Percentiles rank a stretch among this genome's conserved stretches.
Evolutionary conservation across 805 yeast genomes (phyloP).

Genomic region (Monosporozyma aquatica): DNA sequence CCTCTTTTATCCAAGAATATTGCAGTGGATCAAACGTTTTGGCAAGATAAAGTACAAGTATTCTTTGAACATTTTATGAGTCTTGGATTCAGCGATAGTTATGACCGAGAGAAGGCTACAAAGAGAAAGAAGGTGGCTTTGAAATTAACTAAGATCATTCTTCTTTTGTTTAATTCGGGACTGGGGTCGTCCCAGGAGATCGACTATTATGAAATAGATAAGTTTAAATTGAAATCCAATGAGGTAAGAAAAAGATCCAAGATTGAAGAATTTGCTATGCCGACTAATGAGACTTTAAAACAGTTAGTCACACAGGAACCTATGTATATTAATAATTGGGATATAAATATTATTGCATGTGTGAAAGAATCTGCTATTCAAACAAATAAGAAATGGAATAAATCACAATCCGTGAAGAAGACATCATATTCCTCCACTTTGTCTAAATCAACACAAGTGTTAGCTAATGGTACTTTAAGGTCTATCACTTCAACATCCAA

Average conservation of each 20-base stretch:
- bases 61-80: constrained; percentile 72
- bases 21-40: constrained; percentile 49
- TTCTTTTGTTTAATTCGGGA: constrained; percentile 68
- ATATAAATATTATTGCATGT: constrained; percentile 63
- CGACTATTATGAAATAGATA: constrained; percentile 35
- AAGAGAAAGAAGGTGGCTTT: constrained; percentile 55
- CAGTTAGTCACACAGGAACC: constrained; percentile 28
- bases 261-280: constrained; percentile 32
- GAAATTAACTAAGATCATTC: constrained; percentile 52
- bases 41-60: constrained; percentile 73
- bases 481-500: constrained; percentile 11
- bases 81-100: constrained; percentile 60
- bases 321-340: constrained; percentile 43
- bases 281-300: constrained; percentile 32
- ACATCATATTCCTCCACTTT: neutral
- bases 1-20: constrained; percentile 54
- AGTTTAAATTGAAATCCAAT: constrained; percentile 20
- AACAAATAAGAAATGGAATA: constrained; percentile 7
- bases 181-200: constrained; percentile 52
- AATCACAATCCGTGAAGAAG: constrained; percentile 1
- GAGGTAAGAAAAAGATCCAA: constrained; percentile 27
- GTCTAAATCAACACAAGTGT: constrained; percentile 3
- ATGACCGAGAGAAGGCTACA: constrained; percentile 67
- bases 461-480: constrained; percentile 5
- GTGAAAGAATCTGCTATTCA: constrained; percentile 16